phyloP scores from a whole-genome alignment of 1,139 yeast species.

The Pneumocystis sp. region DNA sequence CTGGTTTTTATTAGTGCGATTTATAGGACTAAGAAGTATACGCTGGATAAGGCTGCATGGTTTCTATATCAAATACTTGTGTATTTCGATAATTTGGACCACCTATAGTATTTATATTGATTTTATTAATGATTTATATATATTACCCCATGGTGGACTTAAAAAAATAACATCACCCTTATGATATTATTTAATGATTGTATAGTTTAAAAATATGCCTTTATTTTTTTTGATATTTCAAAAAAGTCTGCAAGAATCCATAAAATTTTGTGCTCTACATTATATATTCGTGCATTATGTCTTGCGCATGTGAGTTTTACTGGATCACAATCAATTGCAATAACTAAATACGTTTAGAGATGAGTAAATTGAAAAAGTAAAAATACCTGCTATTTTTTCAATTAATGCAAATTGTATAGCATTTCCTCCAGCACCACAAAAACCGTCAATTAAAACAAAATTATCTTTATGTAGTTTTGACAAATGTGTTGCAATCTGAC shows the following conservation, averaged over 20 bases:
- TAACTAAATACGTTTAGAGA: conserved; percentile 25
- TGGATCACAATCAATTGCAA: conserved; percentile 52
- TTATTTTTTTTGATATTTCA: conserved; percentile 2
- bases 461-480: conserved; percentile 33
- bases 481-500: conserved; percentile 40
- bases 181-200: not conserved
- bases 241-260: conserved; percentile 42
- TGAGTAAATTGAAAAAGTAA: conserved; percentile 1
- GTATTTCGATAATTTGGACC: conserved; percentile 8
- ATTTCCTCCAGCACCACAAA: conserved; percentile 96
- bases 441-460: conserved; percentile 42
- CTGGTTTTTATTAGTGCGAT: not conserved
- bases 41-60: conserved; percentile 11
- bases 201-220: not conserved
- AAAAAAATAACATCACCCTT: conserved; percentile 3
- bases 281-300: conserved; percentile 62
- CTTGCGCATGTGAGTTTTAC: conserved; percentile 51
- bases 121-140: not conserved
- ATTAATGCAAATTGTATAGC: conserved; percentile 66
- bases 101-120: conserved; percentile 1
- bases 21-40: not conserved
- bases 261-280: conserved; percentile 38
- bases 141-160: conserved; percentile 10
- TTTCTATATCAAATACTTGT: conserved; percentile 6
- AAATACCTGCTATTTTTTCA: conserved; percentile 19